Conservation (phyloP, 306 rosid genomes). For the Vicia villosa region DNA sequence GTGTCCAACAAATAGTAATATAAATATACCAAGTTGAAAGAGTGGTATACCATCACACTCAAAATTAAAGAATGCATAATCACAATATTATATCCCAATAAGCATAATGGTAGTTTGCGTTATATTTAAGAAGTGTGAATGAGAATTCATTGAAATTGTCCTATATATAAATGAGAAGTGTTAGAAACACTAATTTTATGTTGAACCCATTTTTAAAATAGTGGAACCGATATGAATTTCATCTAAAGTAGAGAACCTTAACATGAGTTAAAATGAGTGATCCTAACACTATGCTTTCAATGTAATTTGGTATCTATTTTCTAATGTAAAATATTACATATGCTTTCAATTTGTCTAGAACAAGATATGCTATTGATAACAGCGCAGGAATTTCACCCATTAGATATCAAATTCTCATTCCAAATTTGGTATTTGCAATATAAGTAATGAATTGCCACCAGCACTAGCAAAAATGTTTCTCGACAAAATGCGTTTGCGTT, state of each 20-base stretch:
- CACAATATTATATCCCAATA: background rate
- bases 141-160: too few relatives aligned
- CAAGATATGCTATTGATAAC: background rate
- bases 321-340: background rate
- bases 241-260: too few relatives aligned
- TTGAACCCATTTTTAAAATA: too few relatives aligned
- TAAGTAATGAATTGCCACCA: conserved; percentile 1
- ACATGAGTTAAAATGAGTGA: too few relatives aligned
- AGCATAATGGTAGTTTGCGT: background rate
- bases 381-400: background rate
- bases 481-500: background rate
- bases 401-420: background rate
- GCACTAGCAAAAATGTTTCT: background rate
- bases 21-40: background rate
- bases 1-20: background rate
- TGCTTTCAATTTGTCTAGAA: background rate
- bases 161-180: too few relatives aligned
- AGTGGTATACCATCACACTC: background rate
- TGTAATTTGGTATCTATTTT: background rate
- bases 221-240: too few relatives aligned
- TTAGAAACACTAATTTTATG: too few relatives aligned
- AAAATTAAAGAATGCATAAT: background rate
- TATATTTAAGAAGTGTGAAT: background rate
- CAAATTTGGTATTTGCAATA: background rate
- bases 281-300: too few relatives aligned